Evolutionary conservation across 768 basidiomycete genomes (phyloP).

Genomic region (Hemileccinum rubropunctum): DNA sequence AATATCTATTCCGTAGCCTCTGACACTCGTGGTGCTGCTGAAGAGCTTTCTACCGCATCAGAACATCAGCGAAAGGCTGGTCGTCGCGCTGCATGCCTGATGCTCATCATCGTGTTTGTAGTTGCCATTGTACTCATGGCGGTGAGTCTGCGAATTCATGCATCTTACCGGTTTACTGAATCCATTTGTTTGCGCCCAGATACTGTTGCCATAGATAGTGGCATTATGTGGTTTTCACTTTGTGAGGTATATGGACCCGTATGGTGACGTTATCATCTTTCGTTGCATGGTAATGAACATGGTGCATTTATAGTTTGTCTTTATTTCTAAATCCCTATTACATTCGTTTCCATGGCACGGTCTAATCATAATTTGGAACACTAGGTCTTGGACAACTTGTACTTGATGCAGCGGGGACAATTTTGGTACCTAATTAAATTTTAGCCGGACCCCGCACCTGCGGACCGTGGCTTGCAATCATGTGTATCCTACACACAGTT

Average conservation of each 20-base stretch:
- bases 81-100: slow-evolving; percentile 81
- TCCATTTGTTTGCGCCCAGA: slow-evolving; percentile 4
- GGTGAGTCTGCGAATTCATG: slow-evolving; percentile 50
- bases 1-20: slow-evolving; percentile 86
- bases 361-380: neutral
- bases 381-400: neutral
- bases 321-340: slow-evolving; percentile 28
- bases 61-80: slow-evolving; percentile 96
- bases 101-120: slow-evolving; percentile 85
- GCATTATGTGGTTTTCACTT: neutral
- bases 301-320: slow-evolving; percentile 13
- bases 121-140: slow-evolving; percentile 87
- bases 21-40: slow-evolving; percentile 79
- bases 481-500: too few species aligned
- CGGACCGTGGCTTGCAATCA: too few species aligned
- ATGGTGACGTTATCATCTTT: slow-evolving; percentile 6
- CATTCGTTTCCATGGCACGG: neutral
- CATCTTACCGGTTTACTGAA: neutral
- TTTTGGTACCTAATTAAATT: too few species aligned
- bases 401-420: too few species aligned
- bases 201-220: slow-evolving; percentile 24
- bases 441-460: too few species aligned
- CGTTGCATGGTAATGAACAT: slow-evolving; percentile 14
- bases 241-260: slow-evolving; percentile 2
- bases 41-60: slow-evolving; percentile 84